phyloP scores from a whole-genome alignment of 306 rosid species.

The Alnus glutinosa region DNA sequence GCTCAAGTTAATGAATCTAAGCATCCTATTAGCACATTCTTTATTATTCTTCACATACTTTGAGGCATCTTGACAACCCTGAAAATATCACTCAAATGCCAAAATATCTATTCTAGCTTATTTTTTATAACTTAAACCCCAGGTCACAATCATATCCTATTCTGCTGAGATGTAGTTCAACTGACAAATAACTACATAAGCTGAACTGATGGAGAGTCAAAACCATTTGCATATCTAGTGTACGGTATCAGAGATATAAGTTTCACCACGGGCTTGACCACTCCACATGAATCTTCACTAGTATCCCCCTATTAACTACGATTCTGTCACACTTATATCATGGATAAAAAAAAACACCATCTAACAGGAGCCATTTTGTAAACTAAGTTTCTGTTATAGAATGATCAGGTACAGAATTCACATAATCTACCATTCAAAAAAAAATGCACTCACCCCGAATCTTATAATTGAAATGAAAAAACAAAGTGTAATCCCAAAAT shows the following conservation, averaged over 20 bases:
- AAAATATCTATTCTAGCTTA: neutral
- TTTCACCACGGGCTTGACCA: neutral
- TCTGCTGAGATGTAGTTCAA: neutral
- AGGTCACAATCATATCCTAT: neutral
- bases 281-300: neutral
- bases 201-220: neutral
- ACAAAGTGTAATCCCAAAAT: neutral
- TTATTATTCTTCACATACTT: neutral
- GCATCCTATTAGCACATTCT: neutral
- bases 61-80: neutral
- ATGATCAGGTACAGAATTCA: neutral
- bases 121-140: neutral
- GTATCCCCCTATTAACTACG: neutral
- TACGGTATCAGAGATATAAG: neutral
- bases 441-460: neutral
- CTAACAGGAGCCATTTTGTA: neutral
- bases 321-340: neutral
- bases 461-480: neutral
- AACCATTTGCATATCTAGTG: neutral
- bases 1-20: neutral
- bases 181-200: neutral
- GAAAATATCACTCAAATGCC: neutral
- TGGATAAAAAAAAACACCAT: neutral
- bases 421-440: neutral
- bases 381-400: neutral